Percentiles rank a stretch among this genome's conserved stretches.
These are phyloP conservation scores for Cutaneotrichosporon sp. DNA, from an alignment of 1,284 basidiomycete genomes.

Conservation along the genomic window DNA sequence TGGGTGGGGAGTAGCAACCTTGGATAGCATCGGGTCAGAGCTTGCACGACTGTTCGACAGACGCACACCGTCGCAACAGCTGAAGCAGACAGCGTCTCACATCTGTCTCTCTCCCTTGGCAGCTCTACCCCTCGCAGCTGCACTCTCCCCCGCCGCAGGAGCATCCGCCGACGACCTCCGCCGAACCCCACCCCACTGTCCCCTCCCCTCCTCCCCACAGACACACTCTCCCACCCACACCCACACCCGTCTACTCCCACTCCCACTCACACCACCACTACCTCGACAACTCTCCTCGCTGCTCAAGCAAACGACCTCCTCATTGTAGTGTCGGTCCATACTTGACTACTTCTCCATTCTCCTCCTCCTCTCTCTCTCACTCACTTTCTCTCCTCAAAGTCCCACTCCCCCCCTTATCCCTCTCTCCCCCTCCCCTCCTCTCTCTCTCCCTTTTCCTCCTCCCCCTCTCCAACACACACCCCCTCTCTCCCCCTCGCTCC, in stretches of 20 bases:
- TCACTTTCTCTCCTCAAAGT: background rate
- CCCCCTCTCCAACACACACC: background rate
- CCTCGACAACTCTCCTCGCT: conserved; percentile 1
- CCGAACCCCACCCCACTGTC: background rate
- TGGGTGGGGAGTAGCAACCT: too few species aligned
- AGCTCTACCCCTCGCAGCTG: too few species aligned
- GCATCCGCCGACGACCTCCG: background rate
- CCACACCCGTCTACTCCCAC: background rate
- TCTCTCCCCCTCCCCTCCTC: conserved; percentile 1
- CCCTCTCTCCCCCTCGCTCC: background rate
- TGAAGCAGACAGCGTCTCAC: too few species aligned
- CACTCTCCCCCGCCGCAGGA: background rate
- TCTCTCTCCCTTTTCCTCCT: background rate
- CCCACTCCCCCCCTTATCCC: background rate
- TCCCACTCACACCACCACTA: background rate
- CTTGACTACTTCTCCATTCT: background rate
- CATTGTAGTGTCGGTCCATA: background rate
- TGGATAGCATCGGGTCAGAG: too few species aligned
- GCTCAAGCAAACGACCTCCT: conserved; percentile 3
- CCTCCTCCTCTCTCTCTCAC: background rate
- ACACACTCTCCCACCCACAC: too few species aligned
- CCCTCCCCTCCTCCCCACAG: too few species aligned
- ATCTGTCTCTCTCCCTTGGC: too few species aligned
- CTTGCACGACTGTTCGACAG: too few species aligned
- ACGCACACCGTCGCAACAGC: too few species aligned